Conservation (phyloP, 495 filamentous ascomycete species). For the Chaetomidium leptoderma region DNA sequence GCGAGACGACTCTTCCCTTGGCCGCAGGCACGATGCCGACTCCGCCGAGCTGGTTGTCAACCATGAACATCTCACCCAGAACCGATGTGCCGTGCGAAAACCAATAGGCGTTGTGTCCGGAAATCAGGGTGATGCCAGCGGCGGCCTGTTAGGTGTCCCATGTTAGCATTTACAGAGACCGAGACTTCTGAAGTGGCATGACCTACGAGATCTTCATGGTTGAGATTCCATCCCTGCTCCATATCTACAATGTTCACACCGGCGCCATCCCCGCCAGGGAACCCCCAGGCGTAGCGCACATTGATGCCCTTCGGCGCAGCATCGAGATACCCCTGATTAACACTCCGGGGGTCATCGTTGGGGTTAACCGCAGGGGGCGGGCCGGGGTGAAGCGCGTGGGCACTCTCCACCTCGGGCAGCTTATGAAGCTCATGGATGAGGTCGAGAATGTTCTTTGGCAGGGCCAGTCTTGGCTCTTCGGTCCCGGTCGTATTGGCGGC, state of each 20-base stretch:
- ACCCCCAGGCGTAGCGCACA: constrained; percentile 20
- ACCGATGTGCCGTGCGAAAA: constrained; percentile 22
- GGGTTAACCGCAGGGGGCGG: constrained; percentile 13
- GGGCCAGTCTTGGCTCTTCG: not conserved
- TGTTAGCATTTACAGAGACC: not conserved
- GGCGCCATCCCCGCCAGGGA: constrained; percentile 18
- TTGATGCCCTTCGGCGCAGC: constrained; percentile 19
- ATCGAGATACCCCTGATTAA: constrained; percentile 19
- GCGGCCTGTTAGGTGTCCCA: not conserved
- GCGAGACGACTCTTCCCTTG: constrained; percentile 16
- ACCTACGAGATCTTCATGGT: constrained; percentile 19
- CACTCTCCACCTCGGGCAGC: not conserved
- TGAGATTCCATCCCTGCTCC: constrained; percentile 22
- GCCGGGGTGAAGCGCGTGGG: constrained; percentile 4
- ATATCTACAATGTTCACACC: constrained; percentile 16
- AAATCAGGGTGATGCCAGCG: constrained; percentile 14
- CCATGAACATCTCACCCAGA: constrained; percentile 26
- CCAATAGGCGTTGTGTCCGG: constrained; percentile 1
- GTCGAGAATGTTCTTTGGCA: not conserved
- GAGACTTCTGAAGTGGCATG: not conserved
- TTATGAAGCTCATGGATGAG: constrained; percentile 10
- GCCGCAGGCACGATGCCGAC: constrained; percentile 21
- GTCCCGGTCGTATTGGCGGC: not conserved
- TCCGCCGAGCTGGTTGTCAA: constrained; percentile 22
- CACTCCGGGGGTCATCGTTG: constrained; percentile 13